These are phyloP conservation scores for Trametes cubensis DNA, from an alignment of 768 basidiomycete species.

Conservation along the genomic window DNA sequence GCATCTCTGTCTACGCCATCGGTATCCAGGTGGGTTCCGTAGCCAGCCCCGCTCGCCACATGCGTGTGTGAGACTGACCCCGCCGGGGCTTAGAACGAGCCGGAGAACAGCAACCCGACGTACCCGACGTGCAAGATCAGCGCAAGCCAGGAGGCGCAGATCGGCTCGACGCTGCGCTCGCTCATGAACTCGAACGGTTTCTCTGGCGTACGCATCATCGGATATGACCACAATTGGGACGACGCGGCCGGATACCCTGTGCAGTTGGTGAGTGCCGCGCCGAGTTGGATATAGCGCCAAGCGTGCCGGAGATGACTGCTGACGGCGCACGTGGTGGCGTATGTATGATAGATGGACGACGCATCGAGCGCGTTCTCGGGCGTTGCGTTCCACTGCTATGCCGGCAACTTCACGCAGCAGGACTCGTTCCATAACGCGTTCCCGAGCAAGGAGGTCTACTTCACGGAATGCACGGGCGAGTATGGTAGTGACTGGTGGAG, in stretches of 20 bases:
- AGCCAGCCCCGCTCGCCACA: not conserved
- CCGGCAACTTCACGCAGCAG: constrained; percentile 56
- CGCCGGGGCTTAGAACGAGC: constrained; percentile 47
- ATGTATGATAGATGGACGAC: constrained; percentile 50
- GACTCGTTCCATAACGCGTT: constrained; percentile 58
- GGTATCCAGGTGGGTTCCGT: constrained; percentile 49
- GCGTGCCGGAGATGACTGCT: not conserved
- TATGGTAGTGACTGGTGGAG: constrained; percentile 77
- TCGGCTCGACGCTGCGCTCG: constrained; percentile 58
- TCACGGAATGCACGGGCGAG: constrained; percentile 68
- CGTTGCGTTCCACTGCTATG: constrained; percentile 76
- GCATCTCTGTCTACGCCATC: constrained; percentile 65
- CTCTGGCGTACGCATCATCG: constrained; percentile 60
- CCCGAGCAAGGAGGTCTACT: constrained; percentile 59
- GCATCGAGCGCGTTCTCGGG: constrained; percentile 60
- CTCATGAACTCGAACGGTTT: constrained; percentile 68
- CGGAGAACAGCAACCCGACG: constrained; percentile 59
- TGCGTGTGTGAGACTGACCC: not conserved
- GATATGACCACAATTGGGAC: constrained; percentile 77
- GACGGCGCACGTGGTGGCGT: constrained; percentile 17
- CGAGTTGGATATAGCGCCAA: not conserved
- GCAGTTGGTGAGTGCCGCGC: constrained; percentile 41
- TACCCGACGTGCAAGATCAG: constrained; percentile 69
- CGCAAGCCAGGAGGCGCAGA: constrained; percentile 56
- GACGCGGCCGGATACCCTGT: constrained; percentile 67